Conservation (phyloP, 2,329 filamentous ascomycete genomes). For the Fusarium sterilihyphosum region DNA sequence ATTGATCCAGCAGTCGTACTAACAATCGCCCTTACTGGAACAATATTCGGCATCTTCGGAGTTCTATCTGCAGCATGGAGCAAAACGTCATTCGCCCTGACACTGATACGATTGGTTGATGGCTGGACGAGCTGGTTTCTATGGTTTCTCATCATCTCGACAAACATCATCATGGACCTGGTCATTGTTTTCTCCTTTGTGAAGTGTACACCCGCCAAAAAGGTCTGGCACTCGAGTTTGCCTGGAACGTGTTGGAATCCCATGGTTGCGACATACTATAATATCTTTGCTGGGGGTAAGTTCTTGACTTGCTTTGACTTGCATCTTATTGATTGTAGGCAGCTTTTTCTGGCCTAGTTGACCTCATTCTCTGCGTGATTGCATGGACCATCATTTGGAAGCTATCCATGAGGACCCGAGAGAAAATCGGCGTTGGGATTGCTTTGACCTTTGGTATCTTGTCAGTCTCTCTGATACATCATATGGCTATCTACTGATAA, state of each 20-base stretch:
- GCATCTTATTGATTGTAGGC: accelerated
- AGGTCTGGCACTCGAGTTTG: background rate
- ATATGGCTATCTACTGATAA: accelerated
- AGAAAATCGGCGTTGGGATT: conserved; percentile 1
- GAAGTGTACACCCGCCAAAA: background rate
- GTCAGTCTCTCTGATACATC: accelerated
- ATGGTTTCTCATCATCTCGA: background rate
- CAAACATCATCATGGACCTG: background rate
- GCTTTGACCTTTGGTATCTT: conserved; percentile 5
- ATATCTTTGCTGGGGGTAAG: background rate
- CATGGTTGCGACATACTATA: background rate
- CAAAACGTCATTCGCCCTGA: conserved; percentile 2
- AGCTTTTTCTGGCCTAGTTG: background rate
- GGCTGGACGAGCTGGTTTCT: conserved; percentile 3
- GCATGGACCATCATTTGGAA: conserved; percentile 7
- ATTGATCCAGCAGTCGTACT: background rate
- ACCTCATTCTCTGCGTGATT: background rate
- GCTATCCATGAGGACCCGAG: background rate
- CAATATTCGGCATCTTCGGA: background rate
- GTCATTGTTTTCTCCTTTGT: background rate
- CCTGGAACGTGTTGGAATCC: background rate
- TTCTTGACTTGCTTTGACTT: accelerated
- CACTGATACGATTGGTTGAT: background rate
- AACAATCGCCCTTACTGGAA: background rate
- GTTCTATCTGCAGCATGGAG: background rate